phyloP scores from a whole-genome alignment of 2,329 filamentous ascomycete genomes.

The Colletotrichum godetiae region DNA sequence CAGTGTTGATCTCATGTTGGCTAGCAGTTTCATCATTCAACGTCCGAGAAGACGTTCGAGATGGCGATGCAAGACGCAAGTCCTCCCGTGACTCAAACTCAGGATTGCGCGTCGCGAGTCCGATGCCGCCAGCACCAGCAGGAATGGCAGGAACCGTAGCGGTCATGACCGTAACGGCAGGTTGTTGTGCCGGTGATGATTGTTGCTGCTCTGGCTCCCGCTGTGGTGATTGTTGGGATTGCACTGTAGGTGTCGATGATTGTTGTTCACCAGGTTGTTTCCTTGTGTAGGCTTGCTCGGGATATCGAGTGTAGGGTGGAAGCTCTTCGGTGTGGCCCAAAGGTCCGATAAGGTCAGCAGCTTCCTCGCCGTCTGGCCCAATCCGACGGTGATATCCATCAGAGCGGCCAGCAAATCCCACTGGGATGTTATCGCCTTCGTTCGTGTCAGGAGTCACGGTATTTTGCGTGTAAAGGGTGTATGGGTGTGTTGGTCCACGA shows the following conservation, averaged over 20 bases:
- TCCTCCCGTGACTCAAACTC: slow-evolving; percentile 71
- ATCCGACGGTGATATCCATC: slow-evolving; percentile 77
- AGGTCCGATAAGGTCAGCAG: slow-evolving; percentile 87
- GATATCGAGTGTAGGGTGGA: slow-evolving; percentile 91
- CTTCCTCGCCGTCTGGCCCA: slow-evolving; percentile 85
- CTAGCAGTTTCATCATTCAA: slow-evolving; percentile 60
- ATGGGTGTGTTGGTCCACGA: slow-evolving; percentile 82
- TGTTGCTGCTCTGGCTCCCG: slow-evolving; percentile 23
- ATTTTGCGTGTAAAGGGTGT: slow-evolving; percentile 86
- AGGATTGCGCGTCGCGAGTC: slow-evolving; percentile 69
- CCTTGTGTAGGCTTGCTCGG: slow-evolving; percentile 74
- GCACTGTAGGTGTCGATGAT: slow-evolving; percentile 3
- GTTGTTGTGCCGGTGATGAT: slow-evolving; percentile 1
- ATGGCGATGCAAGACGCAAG: slow-evolving; percentile 57
- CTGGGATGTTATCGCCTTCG: slow-evolving; percentile 61
- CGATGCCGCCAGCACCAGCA: slow-evolving; percentile 71
- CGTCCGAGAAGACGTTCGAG: slow-evolving; percentile 64
- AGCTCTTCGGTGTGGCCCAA: slow-evolving; percentile 92
- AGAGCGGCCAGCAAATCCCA: slow-evolving; percentile 79
- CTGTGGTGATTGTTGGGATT: slow-evolving; percentile 15
- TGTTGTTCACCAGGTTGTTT: slow-evolving; percentile 50
- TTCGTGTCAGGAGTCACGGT: slow-evolving; percentile 68
- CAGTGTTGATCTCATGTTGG: slow-evolving; percentile 65
- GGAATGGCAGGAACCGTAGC: slow-evolving; percentile 48
- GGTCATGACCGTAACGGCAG: slow-evolving; percentile 19